Conservation (phyloP, 495 filamentous ascomycete species). For the Apiosordaria backusii region DNA sequence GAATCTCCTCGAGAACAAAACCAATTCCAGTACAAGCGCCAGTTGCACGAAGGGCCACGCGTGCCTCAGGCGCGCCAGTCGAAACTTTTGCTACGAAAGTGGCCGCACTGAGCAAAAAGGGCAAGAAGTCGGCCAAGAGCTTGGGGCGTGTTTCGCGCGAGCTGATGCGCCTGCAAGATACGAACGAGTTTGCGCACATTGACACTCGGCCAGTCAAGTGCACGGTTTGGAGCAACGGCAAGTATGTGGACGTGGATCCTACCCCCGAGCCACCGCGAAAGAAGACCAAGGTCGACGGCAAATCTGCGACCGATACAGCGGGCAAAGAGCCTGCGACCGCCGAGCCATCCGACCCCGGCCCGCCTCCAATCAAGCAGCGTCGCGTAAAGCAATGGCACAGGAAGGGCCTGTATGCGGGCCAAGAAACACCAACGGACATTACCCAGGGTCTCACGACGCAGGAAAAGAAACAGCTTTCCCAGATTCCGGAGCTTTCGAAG, state of each 20-base stretch:
- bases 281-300: slow-evolving; percentile 40
- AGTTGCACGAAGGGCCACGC: slow-evolving; percentile 32
- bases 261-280: slow-evolving; percentile 36
- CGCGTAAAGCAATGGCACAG: slow-evolving; percentile 69
- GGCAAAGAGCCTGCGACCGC: slow-evolving; percentile 26
- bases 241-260: slow-evolving; percentile 38
- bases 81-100: slow-evolving; percentile 47
- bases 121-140: slow-evolving; percentile 43
- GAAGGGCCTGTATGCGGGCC: slow-evolving; percentile 87
- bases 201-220: slow-evolving; percentile 48
- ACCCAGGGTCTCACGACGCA: slow-evolving; percentile 52
- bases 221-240: slow-evolving; percentile 55
- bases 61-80: slow-evolving; percentile 42
- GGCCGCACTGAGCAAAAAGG: slow-evolving; percentile 42
- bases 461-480: slow-evolving; percentile 60
- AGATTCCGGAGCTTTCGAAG: slow-evolving; percentile 46
- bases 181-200: slow-evolving; percentile 51
- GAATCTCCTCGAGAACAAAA: slow-evolving; percentile 27
- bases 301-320: neutral
- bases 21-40: slow-evolving; percentile 33
- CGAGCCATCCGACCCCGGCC: slow-evolving; percentile 14
- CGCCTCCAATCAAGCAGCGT: slow-evolving; percentile 40
- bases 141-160: slow-evolving; percentile 44
- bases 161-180: slow-evolving; percentile 48
- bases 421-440: slow-evolving; percentile 59